A percentile compares a stretch with the other conserved stretches of the same genome.
phyloP scores from a whole-genome alignment of 805 yeast species.

The Suhomyces pyralidae region DNA sequence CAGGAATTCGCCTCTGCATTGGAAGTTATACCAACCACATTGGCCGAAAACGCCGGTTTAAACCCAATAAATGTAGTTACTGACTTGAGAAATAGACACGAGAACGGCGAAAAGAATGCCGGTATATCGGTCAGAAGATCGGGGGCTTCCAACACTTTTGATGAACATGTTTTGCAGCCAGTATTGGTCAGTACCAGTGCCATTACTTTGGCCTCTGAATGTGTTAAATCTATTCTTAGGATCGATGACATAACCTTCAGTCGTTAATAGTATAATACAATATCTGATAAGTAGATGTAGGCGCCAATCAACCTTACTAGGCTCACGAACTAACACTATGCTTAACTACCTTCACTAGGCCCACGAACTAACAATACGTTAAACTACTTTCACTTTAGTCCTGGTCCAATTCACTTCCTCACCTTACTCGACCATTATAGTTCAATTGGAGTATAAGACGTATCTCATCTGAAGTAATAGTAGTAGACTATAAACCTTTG shows the following conservation, averaged over 20 bases:
- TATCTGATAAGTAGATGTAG: too few species aligned
- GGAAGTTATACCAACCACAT: constrained; percentile 89
- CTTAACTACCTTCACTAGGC: too few species aligned
- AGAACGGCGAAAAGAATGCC: constrained; percentile 85
- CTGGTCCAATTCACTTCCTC: too few species aligned
- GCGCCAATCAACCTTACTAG: too few species aligned
- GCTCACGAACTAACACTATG: too few species aligned
- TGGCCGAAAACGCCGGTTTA: constrained; percentile 94
- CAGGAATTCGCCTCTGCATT: constrained; percentile 88
- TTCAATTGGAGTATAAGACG: too few species aligned
- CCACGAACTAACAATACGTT: too few species aligned
- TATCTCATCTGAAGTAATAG: too few species aligned
- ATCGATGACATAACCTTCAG: constrained; percentile 96
- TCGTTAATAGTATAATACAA: constrained; percentile 31
- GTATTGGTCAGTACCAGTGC: constrained; percentile 94
- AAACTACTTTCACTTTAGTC: too few species aligned
- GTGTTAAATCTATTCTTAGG: constrained; percentile 91
- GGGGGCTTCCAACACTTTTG: constrained; percentile 85
- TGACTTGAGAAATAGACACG: constrained; percentile 88
- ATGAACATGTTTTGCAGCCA: constrained; percentile 95
- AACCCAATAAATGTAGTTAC: constrained; percentile 90
- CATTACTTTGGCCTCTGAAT: constrained; percentile 89
- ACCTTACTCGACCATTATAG: too few species aligned
- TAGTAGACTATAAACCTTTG: too few species aligned
- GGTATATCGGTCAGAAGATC: constrained; percentile 94